These are phyloP conservation scores for Papiliotrema nemorosa DNA, from an alignment of 1,284 basidiomycete genomes.

Conservation along the genomic window DNA sequence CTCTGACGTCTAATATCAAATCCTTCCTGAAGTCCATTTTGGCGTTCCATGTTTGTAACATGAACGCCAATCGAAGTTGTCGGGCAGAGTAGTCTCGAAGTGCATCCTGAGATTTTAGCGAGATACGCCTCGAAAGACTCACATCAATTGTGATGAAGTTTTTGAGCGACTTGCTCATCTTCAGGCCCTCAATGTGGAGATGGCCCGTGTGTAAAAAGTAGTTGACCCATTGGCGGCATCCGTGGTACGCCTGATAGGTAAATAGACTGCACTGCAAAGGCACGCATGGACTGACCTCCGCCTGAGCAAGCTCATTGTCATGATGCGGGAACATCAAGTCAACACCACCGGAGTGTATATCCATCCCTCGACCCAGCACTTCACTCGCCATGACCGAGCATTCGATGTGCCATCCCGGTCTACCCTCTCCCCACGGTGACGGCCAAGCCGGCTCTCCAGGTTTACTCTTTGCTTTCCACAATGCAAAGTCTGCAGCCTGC, in stretches of 20 bases:
- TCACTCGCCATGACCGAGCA: conserved; percentile 98
- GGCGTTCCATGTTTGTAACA: conserved; percentile 86
- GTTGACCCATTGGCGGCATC: conserved; percentile 93
- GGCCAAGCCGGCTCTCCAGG: conserved; percentile 97
- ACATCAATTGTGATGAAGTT: conserved; percentile 99
- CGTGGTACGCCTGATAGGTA: conserved; percentile 72
- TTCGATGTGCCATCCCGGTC: conserved; percentile 99
- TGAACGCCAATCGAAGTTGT: conserved; percentile 90
- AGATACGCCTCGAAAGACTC: conserved; percentile 37
- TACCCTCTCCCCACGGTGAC: conserved; percentile 93
- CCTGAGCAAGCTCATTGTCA: conserved; percentile 98
- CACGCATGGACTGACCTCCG: conserved; percentile 63
- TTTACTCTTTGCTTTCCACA: conserved; percentile 93
- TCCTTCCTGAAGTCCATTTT: conserved; percentile 94
- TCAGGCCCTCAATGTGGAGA: conserved; percentile 95
- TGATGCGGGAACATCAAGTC: conserved; percentile 99
- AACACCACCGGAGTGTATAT: conserved; percentile 96
- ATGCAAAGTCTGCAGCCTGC: conserved; percentile 75
- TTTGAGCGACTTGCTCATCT: conserved; percentile 99
- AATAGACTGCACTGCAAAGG: conserved; percentile 1
- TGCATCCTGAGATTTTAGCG: conserved; percentile 65
- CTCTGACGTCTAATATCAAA: conserved; percentile 78
- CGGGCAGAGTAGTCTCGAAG: conserved; percentile 77
- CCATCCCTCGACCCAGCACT: conserved; percentile 87
- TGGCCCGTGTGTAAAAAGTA: conserved; percentile 99